These are phyloP conservation scores for Coriaria nepalensis DNA, from an alignment of 306 rosid species.

Conservation along the genomic window DNA sequence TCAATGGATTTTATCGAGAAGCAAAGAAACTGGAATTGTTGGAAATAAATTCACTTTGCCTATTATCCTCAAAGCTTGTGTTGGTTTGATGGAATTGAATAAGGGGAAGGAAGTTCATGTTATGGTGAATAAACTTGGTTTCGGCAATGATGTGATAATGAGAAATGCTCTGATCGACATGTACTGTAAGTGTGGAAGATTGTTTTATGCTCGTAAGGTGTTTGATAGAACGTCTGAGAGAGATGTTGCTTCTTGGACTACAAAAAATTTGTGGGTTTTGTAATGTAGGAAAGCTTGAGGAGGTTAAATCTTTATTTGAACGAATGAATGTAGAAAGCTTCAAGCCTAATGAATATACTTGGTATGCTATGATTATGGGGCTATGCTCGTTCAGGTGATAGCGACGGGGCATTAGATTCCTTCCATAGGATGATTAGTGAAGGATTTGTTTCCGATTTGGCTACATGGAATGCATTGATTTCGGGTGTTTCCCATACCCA, in stretches of 20 bases:
- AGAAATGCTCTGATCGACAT: slow-evolving; percentile 47
- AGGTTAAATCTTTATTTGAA: slow-evolving; percentile 35
- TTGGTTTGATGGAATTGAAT: slow-evolving; percentile 47
- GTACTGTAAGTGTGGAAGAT: slow-evolving; percentile 42
- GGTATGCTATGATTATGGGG: slow-evolving; percentile 43
- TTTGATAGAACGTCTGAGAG: slow-evolving; percentile 40
- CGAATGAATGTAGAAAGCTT: slow-evolving; percentile 49
- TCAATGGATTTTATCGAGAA: slow-evolving; percentile 31
- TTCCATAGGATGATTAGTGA: slow-evolving; percentile 33
- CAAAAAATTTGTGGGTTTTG: slow-evolving; percentile 48
- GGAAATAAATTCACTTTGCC: slow-evolving; percentile 43
- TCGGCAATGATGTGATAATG: slow-evolving; percentile 20
- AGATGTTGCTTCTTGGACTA: slow-evolving; percentile 59
- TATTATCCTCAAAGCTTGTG: slow-evolving; percentile 36
- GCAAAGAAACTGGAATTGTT: slow-evolving; percentile 26
- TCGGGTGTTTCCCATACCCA: slow-evolving; percentile 38
- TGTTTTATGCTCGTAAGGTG: slow-evolving; percentile 26
- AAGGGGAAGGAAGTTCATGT: slow-evolving; percentile 55
- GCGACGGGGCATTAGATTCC: slow-evolving; percentile 17
- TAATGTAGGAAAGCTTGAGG: slow-evolving; percentile 22
- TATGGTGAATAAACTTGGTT: slow-evolving; percentile 31
- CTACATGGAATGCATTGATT: slow-evolving; percentile 54
- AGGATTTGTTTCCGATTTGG: slow-evolving; percentile 40
- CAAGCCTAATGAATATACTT: slow-evolving; percentile 55
- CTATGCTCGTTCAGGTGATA: slow-evolving; percentile 39